Conservation (phyloP, 140 eudicot species). For the Bidens hawaiensis region DNA sequence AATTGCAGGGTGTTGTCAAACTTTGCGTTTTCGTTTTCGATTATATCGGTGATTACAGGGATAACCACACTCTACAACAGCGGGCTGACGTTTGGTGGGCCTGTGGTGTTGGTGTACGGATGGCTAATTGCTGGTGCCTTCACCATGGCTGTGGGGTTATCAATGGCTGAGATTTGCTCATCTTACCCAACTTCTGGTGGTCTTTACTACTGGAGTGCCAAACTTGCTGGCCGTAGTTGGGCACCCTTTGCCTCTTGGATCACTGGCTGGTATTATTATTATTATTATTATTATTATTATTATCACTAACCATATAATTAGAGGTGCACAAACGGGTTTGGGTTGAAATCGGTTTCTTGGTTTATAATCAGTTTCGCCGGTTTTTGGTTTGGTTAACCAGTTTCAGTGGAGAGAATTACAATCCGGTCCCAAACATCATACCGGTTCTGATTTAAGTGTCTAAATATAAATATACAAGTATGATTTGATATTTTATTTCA, state of each 20-base stretch:
- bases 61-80: conserved; percentile 75
- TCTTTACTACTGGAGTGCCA: conserved; percentile 95
- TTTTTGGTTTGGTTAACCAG: too few species aligned
- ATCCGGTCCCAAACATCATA: too few species aligned
- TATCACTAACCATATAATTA: neutral
- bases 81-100: conserved; percentile 81
- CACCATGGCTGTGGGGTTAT: conserved; percentile 76
- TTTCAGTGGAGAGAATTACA: too few species aligned
- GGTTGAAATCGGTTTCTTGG: too few species aligned
- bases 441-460: too few species aligned
- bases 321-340: too few species aligned
- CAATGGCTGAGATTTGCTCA: conserved; percentile 93
- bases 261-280: conserved; percentile 71
- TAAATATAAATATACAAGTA: too few species aligned
- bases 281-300: too few species aligned
- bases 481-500: too few species aligned
- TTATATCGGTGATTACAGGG: conserved; percentile 96
- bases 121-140: conserved; percentile 75
- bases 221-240: conserved; percentile 87
- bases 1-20: conserved; percentile 88
- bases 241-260: conserved; percentile 96
- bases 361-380: too few species aligned
- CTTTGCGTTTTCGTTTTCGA: conserved; percentile 92
- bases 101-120: conserved; percentile 68
- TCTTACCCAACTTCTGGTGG: conserved; percentile 96